phyloP scores from a whole-genome alignment of 495 filamentous ascomycete species.

The Xylaria intraflava region DNA sequence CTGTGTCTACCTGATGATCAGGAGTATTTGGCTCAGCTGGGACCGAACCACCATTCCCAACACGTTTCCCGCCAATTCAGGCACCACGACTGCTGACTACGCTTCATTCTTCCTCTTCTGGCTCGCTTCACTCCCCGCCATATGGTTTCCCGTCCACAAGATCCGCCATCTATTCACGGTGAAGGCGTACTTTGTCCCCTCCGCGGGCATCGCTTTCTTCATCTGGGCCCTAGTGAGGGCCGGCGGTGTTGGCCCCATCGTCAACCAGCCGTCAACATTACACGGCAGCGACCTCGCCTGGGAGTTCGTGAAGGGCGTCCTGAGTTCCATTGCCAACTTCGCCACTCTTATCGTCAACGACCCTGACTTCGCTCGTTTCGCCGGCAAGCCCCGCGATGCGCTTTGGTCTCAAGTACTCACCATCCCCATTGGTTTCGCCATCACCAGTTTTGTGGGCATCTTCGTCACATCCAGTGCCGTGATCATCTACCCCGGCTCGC shows the following conservation, averaged over 20 bases:
- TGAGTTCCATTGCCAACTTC: conserved; percentile 89
- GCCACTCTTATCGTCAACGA: conserved; percentile 82
- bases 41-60: conserved; percentile 56
- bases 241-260: conserved; percentile 77
- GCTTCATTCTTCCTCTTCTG: conserved; percentile 81
- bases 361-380: conserved; percentile 86
- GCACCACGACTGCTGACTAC: conserved; percentile 70
- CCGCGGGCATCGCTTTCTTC: conserved; percentile 79
- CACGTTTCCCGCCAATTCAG: conserved; percentile 54
- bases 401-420: conserved; percentile 86
- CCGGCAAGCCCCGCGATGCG: conserved; percentile 70
- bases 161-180: conserved; percentile 86
- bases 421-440: conserved; percentile 77
- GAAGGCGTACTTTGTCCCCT: conserved; percentile 80
- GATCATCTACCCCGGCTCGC: conserved; percentile 60
- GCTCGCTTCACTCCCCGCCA: conserved; percentile 69
- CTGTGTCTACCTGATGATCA: conserved; percentile 77
- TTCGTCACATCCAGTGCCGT: conserved; percentile 82
- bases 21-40: conserved; percentile 65
- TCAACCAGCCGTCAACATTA: conserved; percentile 58
- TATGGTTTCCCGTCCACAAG: conserved; percentile 75
- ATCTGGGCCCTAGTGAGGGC: conserved; percentile 84
- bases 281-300: conserved; percentile 68
- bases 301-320: conserved; percentile 76
- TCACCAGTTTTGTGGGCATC: conserved; percentile 91